Evolutionary conservation across 495 filamentous ascomycete genomes (phyloP), one percentile per base, ranked within the genome.

Genomic region (Trichoderma asperelloides): DNA sequence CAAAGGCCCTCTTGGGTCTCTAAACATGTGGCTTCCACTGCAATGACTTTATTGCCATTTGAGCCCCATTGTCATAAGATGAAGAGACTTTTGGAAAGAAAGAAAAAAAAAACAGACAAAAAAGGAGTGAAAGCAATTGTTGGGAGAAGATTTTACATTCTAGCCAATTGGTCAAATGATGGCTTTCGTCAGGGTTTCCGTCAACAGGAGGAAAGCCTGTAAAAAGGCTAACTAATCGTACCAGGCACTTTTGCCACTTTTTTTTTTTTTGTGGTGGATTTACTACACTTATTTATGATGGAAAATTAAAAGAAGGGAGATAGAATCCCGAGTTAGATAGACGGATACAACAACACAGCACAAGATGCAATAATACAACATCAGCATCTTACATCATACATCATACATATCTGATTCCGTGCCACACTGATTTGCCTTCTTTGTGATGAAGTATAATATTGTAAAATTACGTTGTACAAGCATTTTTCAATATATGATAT

Each of bases 1-100:
- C 93, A 25, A 82, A 81, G 67, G 93, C 91, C 47, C 79, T 97
- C 68, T 78, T 97, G 70, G 82, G 71, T 25, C 69, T 81, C 49
- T 77, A 62, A 43, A 63, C 51, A n/a, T 39, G 37, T 27, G 21
- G 2, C n/a, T n/a, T 41, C 18, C 21, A 2, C 6, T 5, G 27
- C 27, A 39, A 4, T n/a, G 15, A n/a, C 16, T n/a, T 23, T 63
- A 16, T 13, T 16, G 11, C 18, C 57, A 62, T 63, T n/a, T 62
- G 57, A 4, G 18, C 2, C 25, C 3, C 15, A 8, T 3, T 40
- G 13, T 41, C 23, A 21, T 25, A 12, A 28, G 62, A 33, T 27
- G n/a, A 15, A 33, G 9, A 9, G 62, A n/a, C n/a, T n/a, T n/a
- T n/a, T n/a, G n/a, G n/a, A n/a, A n/a, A n/a, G n/a, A n/a, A n/a